Evolutionary conservation across 768 basidiomycete species (phyloP), one percentile per base, ranked within the genome.

Genomic region (Xanthoconium purpureum): DNA sequence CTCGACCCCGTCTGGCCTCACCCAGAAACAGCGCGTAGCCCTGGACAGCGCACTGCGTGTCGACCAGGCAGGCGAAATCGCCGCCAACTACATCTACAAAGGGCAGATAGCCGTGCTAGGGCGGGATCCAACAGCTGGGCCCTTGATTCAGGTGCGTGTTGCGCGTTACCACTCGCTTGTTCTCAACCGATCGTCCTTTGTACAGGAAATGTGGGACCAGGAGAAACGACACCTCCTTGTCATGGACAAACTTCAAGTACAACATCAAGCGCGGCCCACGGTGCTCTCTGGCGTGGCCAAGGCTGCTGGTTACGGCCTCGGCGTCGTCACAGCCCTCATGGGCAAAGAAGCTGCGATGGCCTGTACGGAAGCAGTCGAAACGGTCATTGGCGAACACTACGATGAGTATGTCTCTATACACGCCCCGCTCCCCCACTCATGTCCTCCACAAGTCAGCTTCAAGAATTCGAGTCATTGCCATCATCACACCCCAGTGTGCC

Each of bases 381-480:
- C 95, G 0, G 93, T 93, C 54, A 98, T 98, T 50, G 95, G 95
- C 39, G 95, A 98, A 71, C 95, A 98, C 73, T 98, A 98, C 65
- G 92, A 98, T 70, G 94, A 97, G 95, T 96, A 69, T 68, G 91
- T 80, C 52, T 44, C 37, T 53, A n/a, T 37, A 10, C 50, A 14
- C 18, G 30, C 39, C 46, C 15, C 24, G 2, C 33, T 14, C 17
- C 24, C 35, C 38, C 33, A 52, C 59, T 64, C 12, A 67, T 30
- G 43, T 14, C 50, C 24, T 38, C 28, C 33, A 32, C 44, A 55
- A 97, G 94, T 65, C 95, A 98, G 78, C 77, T 98, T 47, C 82
- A 83, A 64, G 85, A 87, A 33, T 75, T 96, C 62, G 82, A 85
- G 56, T 73, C 75, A 3, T 68, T 91, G 36, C 80, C 83, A 2